Base-by-base conservation (phyloP, 1,284 basidiomycete species). In the Cryptococcus sp. region DNA sequence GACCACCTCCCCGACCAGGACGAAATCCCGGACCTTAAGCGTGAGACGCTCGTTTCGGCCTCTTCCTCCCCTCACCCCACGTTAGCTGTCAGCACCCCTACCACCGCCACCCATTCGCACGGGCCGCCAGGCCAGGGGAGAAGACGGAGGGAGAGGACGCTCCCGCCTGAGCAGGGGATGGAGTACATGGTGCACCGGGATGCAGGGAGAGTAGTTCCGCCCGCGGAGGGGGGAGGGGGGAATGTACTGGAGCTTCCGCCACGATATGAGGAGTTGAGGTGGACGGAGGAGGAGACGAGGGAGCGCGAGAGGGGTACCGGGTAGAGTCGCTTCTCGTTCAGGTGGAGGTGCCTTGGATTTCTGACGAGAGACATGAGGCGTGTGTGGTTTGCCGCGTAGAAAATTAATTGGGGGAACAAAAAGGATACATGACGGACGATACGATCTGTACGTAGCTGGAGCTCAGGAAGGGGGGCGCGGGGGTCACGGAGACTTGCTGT, bases 221-320 rank as follows among this genome's bases (percentile, higher is more conserved):
- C 28, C 9, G 40, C 50, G 0, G 39, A 24, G 11, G 15, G 38
- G 12, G 18, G 42, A 6, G 15, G 51, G 24, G 13, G 28, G 8
- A 50, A 61, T 20, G 68, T 69, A 7, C 40, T 71, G 18, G 74
- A 76, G 56, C 59, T 76, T 42, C 74, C 74, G 21, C 74, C 74
- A 5, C 58, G 74, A 48, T 76, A 76, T 56, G 74, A 76, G 23
- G 70, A 76, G 56, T 50, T 76, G 42, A 57, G 69, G 46, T 76
- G 72, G 73, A 67, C 56, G 55, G 59, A 59, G 40, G 64, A 64
- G 46, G 50, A 56, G 46, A 49, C 43, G 23, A 54, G 52, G 45
- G 52, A 43, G 43, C 49, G 38, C 46, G 52, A 56, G 46, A 33
- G 28, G 28, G 28, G 28, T 33, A 33, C 28, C 5, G 28, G 28